Evolutionary conservation across 208 protist genomes (phyloP).

Genomic region (Pavlovales sp.): DNA sequence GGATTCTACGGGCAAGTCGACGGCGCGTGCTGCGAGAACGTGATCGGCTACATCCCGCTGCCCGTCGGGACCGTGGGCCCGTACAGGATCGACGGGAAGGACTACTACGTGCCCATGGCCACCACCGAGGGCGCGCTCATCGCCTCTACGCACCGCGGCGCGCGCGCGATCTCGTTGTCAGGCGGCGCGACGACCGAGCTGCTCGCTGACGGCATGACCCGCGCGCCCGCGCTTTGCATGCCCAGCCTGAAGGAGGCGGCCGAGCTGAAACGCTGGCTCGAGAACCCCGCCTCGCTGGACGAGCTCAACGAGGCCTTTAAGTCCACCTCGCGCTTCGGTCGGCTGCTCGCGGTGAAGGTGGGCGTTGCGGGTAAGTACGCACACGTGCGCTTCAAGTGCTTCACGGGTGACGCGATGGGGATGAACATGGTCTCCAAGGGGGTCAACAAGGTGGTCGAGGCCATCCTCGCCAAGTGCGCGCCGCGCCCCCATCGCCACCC

Average conservation of each 20-base stretch:
- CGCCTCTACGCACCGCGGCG: constrained; percentile 88
- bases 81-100: constrained; percentile 80
- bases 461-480: constrained; percentile 70
- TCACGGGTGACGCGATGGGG: constrained; percentile 95
- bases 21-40: constrained; percentile 51
- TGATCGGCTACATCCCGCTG: constrained; percentile 84
- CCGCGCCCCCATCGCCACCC: constrained; percentile 81
- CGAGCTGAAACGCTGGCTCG: constrained; percentile 79
- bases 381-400: constrained; percentile 84
- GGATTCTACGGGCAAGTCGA: constrained; percentile 13
- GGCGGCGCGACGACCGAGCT: constrained; percentile 78
- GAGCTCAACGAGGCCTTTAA: constrained; percentile 79
- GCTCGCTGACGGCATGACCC: constrained; percentile 90
- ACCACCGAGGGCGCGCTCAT: constrained; percentile 96
- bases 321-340: constrained; percentile 84
- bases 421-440: constrained; percentile 99
- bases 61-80: constrained; percentile 79
- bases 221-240: constrained; percentile 80
- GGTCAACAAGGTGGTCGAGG: constrained; percentile 77
- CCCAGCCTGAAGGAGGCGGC: constrained; percentile 57
- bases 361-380: constrained; percentile 79
- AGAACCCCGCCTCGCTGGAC: constrained; percentile 72
- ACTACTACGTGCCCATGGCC: constrained; percentile 86
- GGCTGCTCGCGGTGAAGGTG: constrained; percentile 72
- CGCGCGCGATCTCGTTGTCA: constrained; percentile 74